These are phyloP conservation scores for Globisporangium cylindrosporum DNA, from an alignment of 352 stramenopile species.

Conservation along the genomic window DNA sequence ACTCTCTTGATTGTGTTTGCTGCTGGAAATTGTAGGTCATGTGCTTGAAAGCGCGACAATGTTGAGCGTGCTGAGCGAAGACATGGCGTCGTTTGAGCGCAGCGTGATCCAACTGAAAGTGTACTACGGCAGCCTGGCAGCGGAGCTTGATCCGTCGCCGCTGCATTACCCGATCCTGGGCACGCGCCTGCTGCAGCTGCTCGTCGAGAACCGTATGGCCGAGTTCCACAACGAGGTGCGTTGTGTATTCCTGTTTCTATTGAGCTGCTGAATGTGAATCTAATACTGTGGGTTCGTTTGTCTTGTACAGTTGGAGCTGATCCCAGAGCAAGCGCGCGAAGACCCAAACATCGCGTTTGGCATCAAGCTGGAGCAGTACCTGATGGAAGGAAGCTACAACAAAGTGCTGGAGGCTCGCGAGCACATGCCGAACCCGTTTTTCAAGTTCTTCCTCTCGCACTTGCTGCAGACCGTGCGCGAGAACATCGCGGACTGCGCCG, in stretches of 20 bases:
- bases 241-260: not conserved
- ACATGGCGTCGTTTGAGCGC: constrained; percentile 85
- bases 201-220: constrained; percentile 91
- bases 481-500: constrained; percentile 94
- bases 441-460: constrained; percentile 93
- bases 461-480: constrained; percentile 93
- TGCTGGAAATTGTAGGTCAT: constrained; percentile 38
- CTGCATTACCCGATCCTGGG: constrained; percentile 87
- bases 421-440: constrained; percentile 90
- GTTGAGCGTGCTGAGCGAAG: constrained; percentile 80
- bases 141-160: constrained; percentile 51
- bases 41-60: constrained; percentile 89
- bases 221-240: constrained; percentile 91
- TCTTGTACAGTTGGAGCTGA: constrained; percentile 65
- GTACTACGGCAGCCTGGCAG: constrained; percentile 64
- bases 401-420: constrained; percentile 88
- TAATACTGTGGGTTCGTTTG: not conserved
- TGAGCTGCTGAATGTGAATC: not conserved
- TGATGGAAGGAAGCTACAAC: constrained; percentile 94
- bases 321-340: constrained; percentile 76
- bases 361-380: constrained; percentile 89
- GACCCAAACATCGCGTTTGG: constrained; percentile 87
- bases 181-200: constrained; percentile 85
- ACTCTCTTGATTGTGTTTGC: not conserved
- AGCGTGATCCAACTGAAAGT: constrained; percentile 89